A percentile compares a stretch with the other conserved stretches of the same genome.
phyloP scores from a whole-genome alignment of 2,329 filamentous ascomycete species.

The Microsporum audouinii region DNA sequence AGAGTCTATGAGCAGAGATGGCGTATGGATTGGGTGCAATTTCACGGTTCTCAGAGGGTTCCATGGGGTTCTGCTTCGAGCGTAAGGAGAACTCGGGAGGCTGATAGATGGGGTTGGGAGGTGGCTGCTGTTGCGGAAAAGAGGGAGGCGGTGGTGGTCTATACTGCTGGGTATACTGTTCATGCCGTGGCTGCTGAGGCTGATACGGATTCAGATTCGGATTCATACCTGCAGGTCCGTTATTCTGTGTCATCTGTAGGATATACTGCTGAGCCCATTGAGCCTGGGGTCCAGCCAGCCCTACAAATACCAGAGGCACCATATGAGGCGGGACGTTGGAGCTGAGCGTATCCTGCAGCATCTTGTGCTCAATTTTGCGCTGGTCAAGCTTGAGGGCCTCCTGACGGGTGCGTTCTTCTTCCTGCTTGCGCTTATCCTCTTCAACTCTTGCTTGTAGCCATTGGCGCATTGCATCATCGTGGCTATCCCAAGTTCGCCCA shows the following conservation, averaged over 20 bases:
- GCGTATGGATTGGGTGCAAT: slow-evolving; percentile 6
- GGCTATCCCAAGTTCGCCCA: background rate
- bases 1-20: background rate
- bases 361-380: slow-evolving; percentile 59
- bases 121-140: background rate
- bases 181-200: background rate
- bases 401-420: slow-evolving; percentile 56
- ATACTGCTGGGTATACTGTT: slow-evolving; percentile 1
- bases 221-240: slow-evolving; percentile 26
- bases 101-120: background rate
- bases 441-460: slow-evolving; percentile 63
- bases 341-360: slow-evolving; percentile 56
- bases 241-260: slow-evolving; percentile 37
- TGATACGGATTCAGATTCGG: background rate
- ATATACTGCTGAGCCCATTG: slow-evolving; percentile 61
- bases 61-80: background rate
- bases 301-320: slow-evolving; percentile 63
- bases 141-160: background rate
- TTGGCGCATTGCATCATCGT: slow-evolving; percentile 58
- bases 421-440: slow-evolving; percentile 59
- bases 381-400: slow-evolving; percentile 60
- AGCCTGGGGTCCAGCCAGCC: slow-evolving; percentile 53
- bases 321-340: slow-evolving; percentile 63
- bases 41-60: background rate
- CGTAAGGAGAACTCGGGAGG: background rate